A percentile compares a stretch with the other conserved stretches of the same genome.
These are phyloP conservation scores for Pyrus hybrid DNA, from an alignment of 331 rosid species.

Conservation along the genomic window DNA sequence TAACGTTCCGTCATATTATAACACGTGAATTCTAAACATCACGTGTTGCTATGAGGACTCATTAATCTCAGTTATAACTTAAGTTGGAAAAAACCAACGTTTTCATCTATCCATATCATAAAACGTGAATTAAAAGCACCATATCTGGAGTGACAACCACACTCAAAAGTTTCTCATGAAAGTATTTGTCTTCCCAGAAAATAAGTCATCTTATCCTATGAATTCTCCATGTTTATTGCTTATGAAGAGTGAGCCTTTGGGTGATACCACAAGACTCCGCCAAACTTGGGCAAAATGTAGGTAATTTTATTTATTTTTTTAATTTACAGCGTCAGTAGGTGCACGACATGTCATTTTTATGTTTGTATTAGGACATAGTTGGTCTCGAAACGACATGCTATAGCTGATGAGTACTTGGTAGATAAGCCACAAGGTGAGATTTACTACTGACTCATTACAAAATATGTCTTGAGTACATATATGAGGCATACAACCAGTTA, in stretches of 20 bases:
- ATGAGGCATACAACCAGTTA: neutral
- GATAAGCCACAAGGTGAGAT: neutral
- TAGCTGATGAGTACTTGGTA: neutral
- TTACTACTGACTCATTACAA: neutral
- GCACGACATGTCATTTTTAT: neutral
- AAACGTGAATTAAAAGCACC: too few species aligned
- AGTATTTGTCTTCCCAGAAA: neutral
- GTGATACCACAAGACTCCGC: neutral
- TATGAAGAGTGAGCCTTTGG: conserved; percentile 6
- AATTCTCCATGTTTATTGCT: neutral
- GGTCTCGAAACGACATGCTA: neutral
- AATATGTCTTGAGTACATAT: neutral
- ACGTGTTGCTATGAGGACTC: too few species aligned
- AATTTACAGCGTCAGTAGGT: neutral
- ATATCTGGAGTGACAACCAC: too few species aligned
- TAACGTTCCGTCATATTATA: too few species aligned
- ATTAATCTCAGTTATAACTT: too few species aligned
- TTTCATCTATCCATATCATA: too few species aligned
- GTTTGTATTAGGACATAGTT: neutral
- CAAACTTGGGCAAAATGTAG: neutral
- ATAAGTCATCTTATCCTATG: neutral
- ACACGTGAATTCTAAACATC: too few species aligned
- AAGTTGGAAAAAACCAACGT: too few species aligned
- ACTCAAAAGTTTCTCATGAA: too few species aligned
- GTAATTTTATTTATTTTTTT: neutral